Evolutionary conservation across 306 rosid genomes (phyloP).

Genomic region (Fragaria ananassa): DNA sequence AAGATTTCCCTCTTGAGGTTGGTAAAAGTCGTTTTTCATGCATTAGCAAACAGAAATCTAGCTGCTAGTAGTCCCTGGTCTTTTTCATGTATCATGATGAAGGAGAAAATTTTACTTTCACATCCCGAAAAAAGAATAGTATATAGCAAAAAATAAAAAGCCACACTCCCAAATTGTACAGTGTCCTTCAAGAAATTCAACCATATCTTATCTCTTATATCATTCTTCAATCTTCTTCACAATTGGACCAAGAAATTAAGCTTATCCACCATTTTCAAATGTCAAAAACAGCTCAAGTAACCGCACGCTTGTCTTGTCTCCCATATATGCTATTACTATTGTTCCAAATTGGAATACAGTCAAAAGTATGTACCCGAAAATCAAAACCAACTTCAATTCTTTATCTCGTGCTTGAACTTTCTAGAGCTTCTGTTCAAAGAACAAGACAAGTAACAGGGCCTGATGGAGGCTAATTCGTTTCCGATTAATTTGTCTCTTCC

Average conservation of each 20-base stretch:
- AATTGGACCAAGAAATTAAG: not conserved
- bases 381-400: not conserved
- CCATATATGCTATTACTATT: not conserved
- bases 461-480: not conserved
- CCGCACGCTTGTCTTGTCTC: slow-evolving; percentile 4
- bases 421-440: not conserved
- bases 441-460: not conserved
- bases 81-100: not conserved
- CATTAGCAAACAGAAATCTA: not conserved
- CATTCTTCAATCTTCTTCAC: not conserved
- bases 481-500: too few relatives aligned
- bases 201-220: not conserved
- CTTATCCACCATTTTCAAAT: not conserved
- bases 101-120: not conserved
- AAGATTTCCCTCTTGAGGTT: not conserved
- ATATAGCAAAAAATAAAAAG: not conserved
- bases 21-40: not conserved
- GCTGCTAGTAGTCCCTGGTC: not conserved
- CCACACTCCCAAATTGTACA: not conserved
- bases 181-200: not conserved
- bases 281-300: slow-evolving; percentile 3
- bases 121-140: not conserved
- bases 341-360: not conserved
- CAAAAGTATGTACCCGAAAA: not conserved
- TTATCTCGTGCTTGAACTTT: not conserved